These are phyloP conservation scores for Sporodiniella umbellata DNA, from an alignment of 371 early-diverging fungal species.

Conservation along the genomic window DNA sequence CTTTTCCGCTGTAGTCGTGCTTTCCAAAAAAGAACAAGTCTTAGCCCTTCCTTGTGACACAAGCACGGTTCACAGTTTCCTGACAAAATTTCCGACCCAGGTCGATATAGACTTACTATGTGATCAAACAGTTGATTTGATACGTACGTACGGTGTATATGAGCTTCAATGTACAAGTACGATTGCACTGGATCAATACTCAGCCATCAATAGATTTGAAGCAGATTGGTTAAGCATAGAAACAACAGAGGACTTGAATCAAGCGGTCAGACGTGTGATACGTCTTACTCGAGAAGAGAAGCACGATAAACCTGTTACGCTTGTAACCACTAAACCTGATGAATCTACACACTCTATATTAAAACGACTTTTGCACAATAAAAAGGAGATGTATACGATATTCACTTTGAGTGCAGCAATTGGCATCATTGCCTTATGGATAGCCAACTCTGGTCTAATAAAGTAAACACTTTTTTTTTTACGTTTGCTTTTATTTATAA, in stretches of 20 bases:
- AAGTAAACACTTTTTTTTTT: too few species aligned
- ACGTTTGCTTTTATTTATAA: too few species aligned
- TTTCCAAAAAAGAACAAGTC: slow-evolving; percentile 45
- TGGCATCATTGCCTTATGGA: slow-evolving; percentile 32
- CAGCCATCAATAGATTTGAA: slow-evolving; percentile 28
- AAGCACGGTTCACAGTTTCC: slow-evolving; percentile 51
- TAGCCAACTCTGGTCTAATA: slow-evolving; percentile 30
- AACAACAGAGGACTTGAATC: neutral
- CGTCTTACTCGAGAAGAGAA: slow-evolving; percentile 12
- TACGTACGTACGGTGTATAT: slow-evolving; percentile 36
- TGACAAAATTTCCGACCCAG: slow-evolving; percentile 55
- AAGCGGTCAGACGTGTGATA: slow-evolving; percentile 1
- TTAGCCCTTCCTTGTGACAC: slow-evolving; percentile 48
- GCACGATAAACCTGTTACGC: slow-evolving; percentile 16
- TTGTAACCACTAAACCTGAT: neutral
- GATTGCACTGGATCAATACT: slow-evolving; percentile 35
- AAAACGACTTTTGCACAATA: slow-evolving; percentile 6
- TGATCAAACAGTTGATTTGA: slow-evolving; percentile 36
- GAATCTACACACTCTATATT: slow-evolving; percentile 1
- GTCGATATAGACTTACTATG: slow-evolving; percentile 38
- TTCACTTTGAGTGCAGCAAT: slow-evolving; percentile 39
- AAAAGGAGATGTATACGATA: slow-evolving; percentile 23
- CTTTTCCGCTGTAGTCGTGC: slow-evolving; percentile 64
- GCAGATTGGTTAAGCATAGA: slow-evolving; percentile 11
- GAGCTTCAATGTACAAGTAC: slow-evolving; percentile 36